Base-by-base conservation (phyloP, 352 stramenopile genomes). In the Globisporangium abappressorium region DNA sequence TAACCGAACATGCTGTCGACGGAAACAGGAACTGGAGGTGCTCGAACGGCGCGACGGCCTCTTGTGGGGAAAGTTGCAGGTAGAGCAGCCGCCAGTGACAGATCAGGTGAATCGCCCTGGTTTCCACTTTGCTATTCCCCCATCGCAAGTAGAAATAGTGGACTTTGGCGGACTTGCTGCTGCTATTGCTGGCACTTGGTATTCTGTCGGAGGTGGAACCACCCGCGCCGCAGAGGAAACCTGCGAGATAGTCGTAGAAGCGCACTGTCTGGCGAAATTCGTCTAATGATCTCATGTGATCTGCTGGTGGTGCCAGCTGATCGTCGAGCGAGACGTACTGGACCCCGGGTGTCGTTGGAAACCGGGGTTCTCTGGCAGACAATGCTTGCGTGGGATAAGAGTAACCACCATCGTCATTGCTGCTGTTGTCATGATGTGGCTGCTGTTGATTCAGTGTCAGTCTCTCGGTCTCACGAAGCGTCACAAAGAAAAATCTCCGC, bases 51-150 rank as follows among this genome's bases (percentile, higher is more conserved):
- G 75, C 78, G 2, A 84, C 43, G 0, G 82, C 82, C 34, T 89
- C 78, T 3, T 70, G 64, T 2, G 82, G 73, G 14, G 76, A 70
- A 0, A 91, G 63, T 1, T 75, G 64, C 7, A 92, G 82, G 20
- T 77, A 75, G 28, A 92, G 43, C 24, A 92, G 60, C 0, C 84
- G 73, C 84, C 84, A 92, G 47, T 78, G 75, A 47, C 81, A 85
- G 54, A 92, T 82, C 34, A 92, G 65, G 51, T 87, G 74, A 38
- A 90, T 74, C 2, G 57, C 69, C 59, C 70, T 72, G 0, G 71
- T 74, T 66, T 90, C 80, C 18, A 79, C 69, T 15, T 74, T 71
- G 20, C 77, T 68, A 38, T 76, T 64, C 15, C 67, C 33, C 24
- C 71, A 74, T n/a, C 72, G 71, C 14, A 88, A 58, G 54, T 84